Evolutionary conservation across 257 asterid genomes (phyloP).

Genomic region (Solanum corneliomulleri): DNA sequence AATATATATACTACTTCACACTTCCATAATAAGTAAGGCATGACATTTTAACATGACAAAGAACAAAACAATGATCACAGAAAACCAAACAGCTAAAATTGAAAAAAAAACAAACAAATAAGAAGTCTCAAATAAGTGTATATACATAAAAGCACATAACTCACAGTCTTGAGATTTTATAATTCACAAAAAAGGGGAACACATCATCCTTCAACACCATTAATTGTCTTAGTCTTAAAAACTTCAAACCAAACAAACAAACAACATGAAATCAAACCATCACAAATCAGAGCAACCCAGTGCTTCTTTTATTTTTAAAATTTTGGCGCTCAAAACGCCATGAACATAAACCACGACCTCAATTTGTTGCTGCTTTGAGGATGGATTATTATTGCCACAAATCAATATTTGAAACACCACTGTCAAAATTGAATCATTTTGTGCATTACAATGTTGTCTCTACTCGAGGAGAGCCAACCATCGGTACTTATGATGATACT

Average conservation of each 20-base stretch:
- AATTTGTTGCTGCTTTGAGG: constrained; percentile 25
- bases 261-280: neutral
- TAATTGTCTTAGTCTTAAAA: neutral
- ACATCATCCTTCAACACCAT: neutral
- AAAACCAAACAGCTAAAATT: neutral
- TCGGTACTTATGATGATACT: constrained; percentile 51
- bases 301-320: constrained; percentile 29
- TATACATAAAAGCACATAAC: neutral
- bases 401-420: constrained; percentile 40
- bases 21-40: neutral
- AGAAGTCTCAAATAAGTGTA: neutral
- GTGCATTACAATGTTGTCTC: neutral
- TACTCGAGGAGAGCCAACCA: constrained; percentile 3
- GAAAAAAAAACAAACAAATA: neutral
- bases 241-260: neutral
- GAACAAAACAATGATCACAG: neutral
- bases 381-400: neutral
- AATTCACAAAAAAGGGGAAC: neutral
- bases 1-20: neutral
- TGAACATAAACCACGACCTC: constrained; percentile 37
- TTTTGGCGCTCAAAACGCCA: constrained; percentile 34
- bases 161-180: neutral
- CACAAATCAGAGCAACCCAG: constrained; percentile 12
- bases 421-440: constrained; percentile 41
- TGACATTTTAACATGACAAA: neutral